These are phyloP conservation scores for Pythium rhizo-oryzae DNA, from an alignment of 352 stramenopile species.

Conservation along the genomic window DNA sequence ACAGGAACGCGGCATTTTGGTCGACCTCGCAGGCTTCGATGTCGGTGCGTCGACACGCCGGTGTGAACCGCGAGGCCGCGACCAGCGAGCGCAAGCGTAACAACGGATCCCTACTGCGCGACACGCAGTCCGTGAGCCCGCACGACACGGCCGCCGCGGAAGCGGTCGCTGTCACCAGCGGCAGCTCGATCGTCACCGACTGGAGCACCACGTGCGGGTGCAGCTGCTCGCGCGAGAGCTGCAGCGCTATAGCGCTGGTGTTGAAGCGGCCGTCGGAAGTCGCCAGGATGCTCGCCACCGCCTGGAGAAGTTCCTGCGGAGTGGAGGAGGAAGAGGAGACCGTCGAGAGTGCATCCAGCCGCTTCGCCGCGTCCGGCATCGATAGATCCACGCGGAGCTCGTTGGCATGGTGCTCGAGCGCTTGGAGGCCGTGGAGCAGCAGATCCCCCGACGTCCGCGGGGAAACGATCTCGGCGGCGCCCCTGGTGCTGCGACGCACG, in stretches of 20 bases:
- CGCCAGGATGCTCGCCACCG: neutral
- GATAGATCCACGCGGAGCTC: neutral
- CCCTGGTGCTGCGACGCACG: neutral
- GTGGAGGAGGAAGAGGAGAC: neutral
- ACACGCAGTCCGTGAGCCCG: neutral
- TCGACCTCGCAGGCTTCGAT: neutral
- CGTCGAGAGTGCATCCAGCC: neutral
- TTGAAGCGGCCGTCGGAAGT: neutral
- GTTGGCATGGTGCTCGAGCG: neutral
- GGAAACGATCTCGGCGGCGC: neutral
- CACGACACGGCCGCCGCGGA: neutral
- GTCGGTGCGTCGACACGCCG: neutral
- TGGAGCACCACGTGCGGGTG: conserved; percentile 5
- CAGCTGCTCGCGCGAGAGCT: neutral
- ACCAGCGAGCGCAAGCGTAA: conserved; percentile 9
- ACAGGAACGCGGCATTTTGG: conserved; percentile 5
- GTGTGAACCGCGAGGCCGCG: neutral
- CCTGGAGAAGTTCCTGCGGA: neutral
- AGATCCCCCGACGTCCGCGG: conserved; percentile 9
- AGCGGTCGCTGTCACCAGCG: neutral
- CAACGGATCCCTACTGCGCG: neutral
- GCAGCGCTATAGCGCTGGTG: neutral
- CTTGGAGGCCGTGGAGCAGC: conserved; percentile 6
- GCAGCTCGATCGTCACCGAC: conserved; percentile 5
- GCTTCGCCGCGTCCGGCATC: neutral